phyloP scores from a whole-genome alignment of 2,329 filamentous ascomycete genomes.

The Fusarium sp. region DNA sequence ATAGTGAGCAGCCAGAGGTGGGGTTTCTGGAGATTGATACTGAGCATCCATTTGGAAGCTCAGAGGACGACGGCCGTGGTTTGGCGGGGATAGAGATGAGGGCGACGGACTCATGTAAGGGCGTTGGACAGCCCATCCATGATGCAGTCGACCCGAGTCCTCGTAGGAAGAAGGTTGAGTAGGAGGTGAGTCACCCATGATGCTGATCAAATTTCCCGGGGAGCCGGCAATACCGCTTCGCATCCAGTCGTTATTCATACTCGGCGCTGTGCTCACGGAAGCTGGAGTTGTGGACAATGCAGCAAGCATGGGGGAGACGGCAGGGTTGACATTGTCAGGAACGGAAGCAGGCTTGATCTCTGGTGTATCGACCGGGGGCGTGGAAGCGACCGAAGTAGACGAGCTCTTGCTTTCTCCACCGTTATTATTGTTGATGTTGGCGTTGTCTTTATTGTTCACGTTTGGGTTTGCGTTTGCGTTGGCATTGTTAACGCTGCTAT shows the following conservation, averaged over 20 bases:
- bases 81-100: slow-evolving; percentile 55
- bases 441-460: slow-evolving; percentile 49
- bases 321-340: slow-evolving; percentile 57
- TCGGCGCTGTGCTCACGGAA: slow-evolving; percentile 60
- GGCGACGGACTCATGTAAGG: slow-evolving; percentile 58
- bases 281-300: slow-evolving; percentile 62
- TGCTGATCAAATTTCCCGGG: slow-evolving; percentile 64
- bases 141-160: slow-evolving; percentile 57
- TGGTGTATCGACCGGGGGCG: slow-evolving; percentile 58
- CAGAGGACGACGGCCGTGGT: slow-evolving; percentile 57
- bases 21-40: slow-evolving; percentile 56
- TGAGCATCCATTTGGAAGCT: slow-evolving; percentile 66
- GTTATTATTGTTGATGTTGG: slow-evolving; percentile 42
- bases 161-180: slow-evolving; percentile 65
- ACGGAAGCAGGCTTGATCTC: slow-evolving; percentile 57
- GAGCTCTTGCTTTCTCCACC: slow-evolving; percentile 50
- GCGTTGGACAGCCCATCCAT: slow-evolving; percentile 60
- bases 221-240: slow-evolving; percentile 59
- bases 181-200: slow-evolving; percentile 64
- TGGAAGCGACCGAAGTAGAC: slow-evolving; percentile 57
- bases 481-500: slow-evolving; percentile 39
- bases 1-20: slow-evolving; percentile 51
- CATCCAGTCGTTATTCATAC: slow-evolving; percentile 60
- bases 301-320: slow-evolving; percentile 60
- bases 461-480: slow-evolving; percentile 46